These are phyloP conservation scores for Colletotrichum camelliae DNA, from an alignment of 2,329 filamentous ascomycete species.

Conservation along the genomic window DNA sequence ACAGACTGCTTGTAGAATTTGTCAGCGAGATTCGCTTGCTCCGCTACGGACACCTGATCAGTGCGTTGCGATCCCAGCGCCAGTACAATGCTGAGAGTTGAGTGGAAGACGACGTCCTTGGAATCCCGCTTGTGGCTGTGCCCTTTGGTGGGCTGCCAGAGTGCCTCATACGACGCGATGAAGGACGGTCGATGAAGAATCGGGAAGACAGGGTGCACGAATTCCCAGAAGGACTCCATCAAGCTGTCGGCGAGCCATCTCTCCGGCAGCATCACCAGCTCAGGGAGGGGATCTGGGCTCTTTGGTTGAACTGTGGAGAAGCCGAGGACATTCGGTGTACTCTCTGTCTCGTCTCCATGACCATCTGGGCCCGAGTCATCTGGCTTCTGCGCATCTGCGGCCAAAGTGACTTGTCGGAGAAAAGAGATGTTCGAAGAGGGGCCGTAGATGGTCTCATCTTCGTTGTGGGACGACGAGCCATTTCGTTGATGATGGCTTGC, in stretches of 20 bases:
- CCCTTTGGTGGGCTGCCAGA: constrained; percentile 3
- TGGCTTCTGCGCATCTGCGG: not conserved
- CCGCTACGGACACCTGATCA: not conserved
- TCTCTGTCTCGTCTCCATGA: not conserved
- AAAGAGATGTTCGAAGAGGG: not conserved
- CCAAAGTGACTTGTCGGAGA: not conserved
- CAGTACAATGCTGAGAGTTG: constrained; percentile 34
- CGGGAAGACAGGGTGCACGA: constrained; percentile 24
- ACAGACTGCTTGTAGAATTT: constrained; percentile 32
- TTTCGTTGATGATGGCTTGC: not conserved
- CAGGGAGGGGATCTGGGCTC: not conserved
- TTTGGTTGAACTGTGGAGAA: not conserved
- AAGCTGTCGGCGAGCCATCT: constrained; percentile 9
- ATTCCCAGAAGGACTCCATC: constrained; percentile 20
- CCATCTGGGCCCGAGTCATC: not conserved
- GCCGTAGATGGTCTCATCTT: not conserved
- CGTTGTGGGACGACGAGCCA: not conserved
- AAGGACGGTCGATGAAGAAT: constrained; percentile 19
- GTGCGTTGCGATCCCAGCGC: constrained; percentile 32
- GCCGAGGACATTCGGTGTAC: not conserved
- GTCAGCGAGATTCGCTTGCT: constrained; percentile 20
- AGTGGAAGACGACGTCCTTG: constrained; percentile 23
- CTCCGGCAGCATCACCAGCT: not conserved
- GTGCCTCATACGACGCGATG: not conserved
- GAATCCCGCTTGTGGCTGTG: not conserved